A percentile compares a stretch with the other conserved stretches of the same genome.
Evolutionary conservation across 2,329 filamentous ascomycete genomes (phyloP).

Genomic region (Pseudocercospora vitis): DNA sequence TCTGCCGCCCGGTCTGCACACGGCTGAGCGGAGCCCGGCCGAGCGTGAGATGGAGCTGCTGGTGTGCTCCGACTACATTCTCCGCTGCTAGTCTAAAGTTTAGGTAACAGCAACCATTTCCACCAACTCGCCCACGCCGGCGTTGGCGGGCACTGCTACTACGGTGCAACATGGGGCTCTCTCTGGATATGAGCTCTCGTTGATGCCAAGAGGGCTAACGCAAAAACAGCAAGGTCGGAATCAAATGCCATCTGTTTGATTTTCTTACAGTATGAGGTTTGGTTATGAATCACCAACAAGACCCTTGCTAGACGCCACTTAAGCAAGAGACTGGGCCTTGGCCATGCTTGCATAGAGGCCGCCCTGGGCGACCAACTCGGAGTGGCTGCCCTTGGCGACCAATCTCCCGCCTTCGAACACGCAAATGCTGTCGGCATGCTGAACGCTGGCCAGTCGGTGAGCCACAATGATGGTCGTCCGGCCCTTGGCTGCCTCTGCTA

Average conservation of each 20-base stretch:
- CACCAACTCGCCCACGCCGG: neutral
- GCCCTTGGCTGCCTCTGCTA: constrained; percentile 43
- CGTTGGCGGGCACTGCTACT: neutral
- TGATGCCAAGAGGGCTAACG: neutral
- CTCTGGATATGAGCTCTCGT: neutral
- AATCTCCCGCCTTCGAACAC: constrained; percentile 69
- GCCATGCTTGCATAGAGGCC: constrained; percentile 46
- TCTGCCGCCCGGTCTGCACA: too few relatives aligned
- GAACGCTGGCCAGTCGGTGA: constrained; percentile 73
- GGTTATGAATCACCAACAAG: too few relatives aligned
- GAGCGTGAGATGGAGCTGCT: neutral
- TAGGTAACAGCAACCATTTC: constrained; percentile 6
- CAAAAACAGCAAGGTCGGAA: too few relatives aligned
- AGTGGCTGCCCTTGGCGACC: constrained; percentile 62
- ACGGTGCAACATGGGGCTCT: neutral
- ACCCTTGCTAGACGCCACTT: too few relatives aligned
- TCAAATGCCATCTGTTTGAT: too few relatives aligned
- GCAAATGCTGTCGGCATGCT: constrained; percentile 77
- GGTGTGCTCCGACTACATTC: constrained; percentile 14
- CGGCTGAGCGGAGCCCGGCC: neutral
- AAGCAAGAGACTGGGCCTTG: constrained; percentile 38
- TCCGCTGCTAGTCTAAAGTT: neutral
- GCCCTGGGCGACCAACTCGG: constrained; percentile 54
- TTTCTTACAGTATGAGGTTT: too few relatives aligned
- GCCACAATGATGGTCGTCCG: constrained; percentile 72